phyloP scores from a whole-genome alignment of 2,329 filamentous ascomycete species.

The Sarocladium strictum region DNA sequence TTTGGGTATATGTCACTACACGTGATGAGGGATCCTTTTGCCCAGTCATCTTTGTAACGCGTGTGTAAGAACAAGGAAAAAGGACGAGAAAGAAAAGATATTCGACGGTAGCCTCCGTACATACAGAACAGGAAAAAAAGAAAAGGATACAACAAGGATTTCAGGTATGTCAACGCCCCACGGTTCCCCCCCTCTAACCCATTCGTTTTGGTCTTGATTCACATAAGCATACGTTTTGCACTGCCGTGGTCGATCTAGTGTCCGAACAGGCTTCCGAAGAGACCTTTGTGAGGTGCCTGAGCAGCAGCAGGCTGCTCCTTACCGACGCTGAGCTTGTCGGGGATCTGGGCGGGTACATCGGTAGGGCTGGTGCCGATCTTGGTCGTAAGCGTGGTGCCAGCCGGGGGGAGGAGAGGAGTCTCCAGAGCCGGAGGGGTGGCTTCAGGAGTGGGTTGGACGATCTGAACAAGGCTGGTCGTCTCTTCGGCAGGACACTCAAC shows the following conservation, averaged over 20 bases:
- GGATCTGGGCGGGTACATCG: background rate
- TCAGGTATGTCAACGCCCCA: constrained; percentile 8
- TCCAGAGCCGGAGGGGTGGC: background rate
- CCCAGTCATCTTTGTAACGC: constrained; percentile 4
- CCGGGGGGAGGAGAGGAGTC: background rate
- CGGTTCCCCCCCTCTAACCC: background rate
- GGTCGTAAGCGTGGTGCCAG: constrained; percentile 1
- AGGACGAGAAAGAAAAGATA: background rate
- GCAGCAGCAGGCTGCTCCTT: background rate
- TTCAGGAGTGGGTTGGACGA: background rate
- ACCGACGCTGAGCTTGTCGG: background rate
- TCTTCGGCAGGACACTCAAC: background rate
- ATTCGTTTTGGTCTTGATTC: constrained; percentile 4
- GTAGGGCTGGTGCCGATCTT: constrained; percentile 1
- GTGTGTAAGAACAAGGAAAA: background rate
- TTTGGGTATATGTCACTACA: background rate
- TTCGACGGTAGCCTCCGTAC: background rate
- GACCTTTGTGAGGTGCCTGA: background rate
- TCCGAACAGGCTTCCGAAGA: background rate
- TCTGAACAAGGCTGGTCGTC: background rate
- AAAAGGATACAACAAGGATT: background rate
- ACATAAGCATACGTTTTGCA: background rate
- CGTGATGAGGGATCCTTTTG: constrained; percentile 8
- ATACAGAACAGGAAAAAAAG: background rate
- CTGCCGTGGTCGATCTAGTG: background rate